Evolutionary conservation across 192 early-diverging fungal species (phyloP).

Genomic region (Gonapodya prolifera): DNA sequence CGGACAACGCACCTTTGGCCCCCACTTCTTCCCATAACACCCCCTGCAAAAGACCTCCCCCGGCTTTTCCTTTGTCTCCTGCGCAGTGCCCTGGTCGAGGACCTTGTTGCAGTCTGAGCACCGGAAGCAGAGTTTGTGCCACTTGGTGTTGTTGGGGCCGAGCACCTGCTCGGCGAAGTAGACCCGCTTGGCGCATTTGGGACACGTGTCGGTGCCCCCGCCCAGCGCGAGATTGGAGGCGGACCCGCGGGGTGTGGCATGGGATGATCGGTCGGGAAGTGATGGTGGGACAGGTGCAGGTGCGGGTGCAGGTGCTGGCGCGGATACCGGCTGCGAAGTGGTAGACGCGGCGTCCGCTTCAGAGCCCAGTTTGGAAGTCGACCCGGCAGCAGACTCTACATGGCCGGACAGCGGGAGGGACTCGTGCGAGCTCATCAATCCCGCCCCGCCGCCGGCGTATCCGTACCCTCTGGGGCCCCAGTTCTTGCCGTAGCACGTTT

Average conservation of each 20-base stretch:
- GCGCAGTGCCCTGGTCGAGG: not conserved
- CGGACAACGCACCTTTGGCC: not conserved
- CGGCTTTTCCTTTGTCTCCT: not conserved
- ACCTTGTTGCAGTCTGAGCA: not conserved
- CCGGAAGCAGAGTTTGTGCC: constrained; percentile 1
- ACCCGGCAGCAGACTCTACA: not conserved
- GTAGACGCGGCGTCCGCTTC: no score
- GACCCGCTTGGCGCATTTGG: not conserved
- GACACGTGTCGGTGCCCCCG: not conserved
- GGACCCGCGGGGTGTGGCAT: not conserved
- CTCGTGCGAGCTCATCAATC: not conserved
- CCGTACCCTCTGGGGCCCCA: constrained; percentile 5
- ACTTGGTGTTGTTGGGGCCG: not conserved
- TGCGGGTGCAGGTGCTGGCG: not conserved
- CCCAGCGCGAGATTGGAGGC: not conserved
- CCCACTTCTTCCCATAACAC: not conserved
- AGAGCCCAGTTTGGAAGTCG: not conserved
- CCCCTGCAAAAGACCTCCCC: not conserved
- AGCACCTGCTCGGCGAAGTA: constrained; percentile 3
- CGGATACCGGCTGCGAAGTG: not conserved
- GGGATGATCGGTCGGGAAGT: no score
- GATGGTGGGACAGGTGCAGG: no score
- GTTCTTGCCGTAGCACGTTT: constrained; percentile 3
- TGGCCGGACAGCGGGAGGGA: not conserved
- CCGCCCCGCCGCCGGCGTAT: not conserved